These are phyloP conservation scores for Anthracocystis panici-leucophaei DNA, from an alignment of 1,284 basidiomycete species.

Conservation along the genomic window DNA sequence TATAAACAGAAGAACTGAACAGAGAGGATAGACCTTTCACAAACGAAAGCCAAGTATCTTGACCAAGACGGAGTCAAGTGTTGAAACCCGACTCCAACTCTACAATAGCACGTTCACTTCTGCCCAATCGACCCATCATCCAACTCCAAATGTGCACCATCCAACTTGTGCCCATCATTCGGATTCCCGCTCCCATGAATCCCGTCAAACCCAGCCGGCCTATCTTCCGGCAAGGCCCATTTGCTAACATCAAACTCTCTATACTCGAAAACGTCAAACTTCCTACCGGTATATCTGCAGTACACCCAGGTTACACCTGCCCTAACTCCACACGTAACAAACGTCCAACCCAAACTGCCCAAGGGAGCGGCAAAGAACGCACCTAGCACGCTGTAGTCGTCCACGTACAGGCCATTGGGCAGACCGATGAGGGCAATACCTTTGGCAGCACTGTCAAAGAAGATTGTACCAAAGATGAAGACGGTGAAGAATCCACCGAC, in stretches of 20 bases:
- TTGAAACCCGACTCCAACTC: no score
- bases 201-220: conserved; percentile 51
- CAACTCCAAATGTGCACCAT: conserved; percentile 11
- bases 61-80: no score
- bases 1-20: no score
- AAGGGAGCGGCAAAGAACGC: conserved; percentile 68
- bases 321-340: conserved; percentile 55
- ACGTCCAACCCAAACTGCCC: conserved; percentile 63
- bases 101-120: no score
- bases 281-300: conserved; percentile 38
- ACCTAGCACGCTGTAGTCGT: conserved; percentile 67
- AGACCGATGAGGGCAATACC: conserved; percentile 63
- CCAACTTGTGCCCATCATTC: conserved; percentile 54
- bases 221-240: conserved; percentile 60
- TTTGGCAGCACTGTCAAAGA: conserved; percentile 58
- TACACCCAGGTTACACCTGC: conserved; percentile 40
- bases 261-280: conserved; percentile 55
- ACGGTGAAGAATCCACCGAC: conserved; percentile 69
- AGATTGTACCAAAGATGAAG: conserved; percentile 67
- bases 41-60: no score
- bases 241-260: conserved; percentile 47
- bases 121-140: conserved; percentile 9
- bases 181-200: conserved; percentile 56
- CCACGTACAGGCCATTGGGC: conserved; percentile 65
- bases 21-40: no score